Base-by-base conservation (phyloP, 768 basidiomycete genomes). In the Zangia roseola region DNA sequence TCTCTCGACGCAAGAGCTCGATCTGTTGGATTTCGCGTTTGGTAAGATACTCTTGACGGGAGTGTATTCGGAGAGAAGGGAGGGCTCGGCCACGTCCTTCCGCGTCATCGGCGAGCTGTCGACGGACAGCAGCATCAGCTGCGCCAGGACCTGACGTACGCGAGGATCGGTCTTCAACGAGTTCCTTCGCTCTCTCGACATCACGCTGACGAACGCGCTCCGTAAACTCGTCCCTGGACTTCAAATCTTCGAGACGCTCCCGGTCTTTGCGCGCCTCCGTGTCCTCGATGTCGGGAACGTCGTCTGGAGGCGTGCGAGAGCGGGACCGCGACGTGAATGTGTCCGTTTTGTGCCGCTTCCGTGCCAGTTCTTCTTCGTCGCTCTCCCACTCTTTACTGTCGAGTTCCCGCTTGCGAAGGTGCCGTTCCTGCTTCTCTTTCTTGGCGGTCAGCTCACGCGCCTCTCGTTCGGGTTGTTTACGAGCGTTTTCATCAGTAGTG, bases 11-110 rank as follows among this genome's bases (percentile, higher is more conserved):
- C 40, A 98, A 74, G 12, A 99, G 78, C 60, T 98, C 97, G 56
- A 98, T 87, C 67, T 94, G 91, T 69, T 99, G 97, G 28, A 88
- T 74, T 74, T 99, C 97, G 61, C 97, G 88, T 64, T 98, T 98
- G 20, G 91, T 88, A 53, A 99, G 78, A 62, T 99, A 99, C 68
- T 94, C 91, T 64, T 98, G 90, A 45, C 97, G 85, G 2, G 94
- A 94, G 59, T 87, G 90, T 49, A 89, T 75, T 35, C 97, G 84
- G 7, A 98, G 76, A 12, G 83, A 84, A 1, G 94, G 84, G 19
- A 86, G 65, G 44, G 81, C 82, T 43, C 61, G 49, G 3, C 58
- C 56, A 39, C 83, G 79, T 24, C 82, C 82, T 54, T 78, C 78
- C 7, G 76, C 55, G 63, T 93, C 88, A 56, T 97, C 91, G 16